phyloP scores from a whole-genome alignment of 192 early-diverging fungal species.

The Anaeromyces robustus region DNA sequence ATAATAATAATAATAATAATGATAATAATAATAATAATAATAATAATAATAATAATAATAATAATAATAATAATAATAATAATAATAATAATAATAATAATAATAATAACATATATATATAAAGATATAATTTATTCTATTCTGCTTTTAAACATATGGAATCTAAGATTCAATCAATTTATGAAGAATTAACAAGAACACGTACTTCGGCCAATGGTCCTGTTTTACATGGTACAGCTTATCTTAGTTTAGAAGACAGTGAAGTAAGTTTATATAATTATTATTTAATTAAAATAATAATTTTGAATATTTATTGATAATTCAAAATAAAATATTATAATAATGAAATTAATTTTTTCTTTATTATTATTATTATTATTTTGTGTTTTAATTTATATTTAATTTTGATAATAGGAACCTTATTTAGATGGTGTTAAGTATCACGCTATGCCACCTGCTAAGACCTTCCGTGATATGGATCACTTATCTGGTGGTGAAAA shows the following conservation, averaged over 20 bases:
- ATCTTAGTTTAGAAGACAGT: conserved; percentile 76
- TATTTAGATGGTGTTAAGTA: conserved; percentile 88
- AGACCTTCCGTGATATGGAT: conserved; percentile 99
- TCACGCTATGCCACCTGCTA: conserved; percentile 98
- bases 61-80: too few relatives aligned
- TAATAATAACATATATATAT: too few relatives aligned
- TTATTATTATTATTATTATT: neutral
- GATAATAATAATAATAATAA: too few relatives aligned
- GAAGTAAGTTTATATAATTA: conserved; percentile 46
- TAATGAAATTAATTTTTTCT: neutral
- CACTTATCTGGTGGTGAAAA: conserved; percentile 97
- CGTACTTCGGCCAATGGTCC: conserved; percentile 66
- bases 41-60: too few relatives aligned
- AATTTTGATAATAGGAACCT: conserved; percentile 44
- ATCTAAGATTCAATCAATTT: conserved; percentile 83
- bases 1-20: too few relatives aligned
- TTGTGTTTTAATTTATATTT: neutral
- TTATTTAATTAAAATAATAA: too few relatives aligned
- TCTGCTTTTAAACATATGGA: conserved; percentile 77
- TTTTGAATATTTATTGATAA: too few relatives aligned
- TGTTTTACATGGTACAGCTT: conserved; percentile 56
- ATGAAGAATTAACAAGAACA: conserved; percentile 87
- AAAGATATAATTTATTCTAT: conserved; percentile 59
- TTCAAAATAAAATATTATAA: too few relatives aligned
- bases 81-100: too few relatives aligned